phyloP scores from a whole-genome alignment of 108 stramenopile species.

The Discostella pseudostelligera region DNA sequence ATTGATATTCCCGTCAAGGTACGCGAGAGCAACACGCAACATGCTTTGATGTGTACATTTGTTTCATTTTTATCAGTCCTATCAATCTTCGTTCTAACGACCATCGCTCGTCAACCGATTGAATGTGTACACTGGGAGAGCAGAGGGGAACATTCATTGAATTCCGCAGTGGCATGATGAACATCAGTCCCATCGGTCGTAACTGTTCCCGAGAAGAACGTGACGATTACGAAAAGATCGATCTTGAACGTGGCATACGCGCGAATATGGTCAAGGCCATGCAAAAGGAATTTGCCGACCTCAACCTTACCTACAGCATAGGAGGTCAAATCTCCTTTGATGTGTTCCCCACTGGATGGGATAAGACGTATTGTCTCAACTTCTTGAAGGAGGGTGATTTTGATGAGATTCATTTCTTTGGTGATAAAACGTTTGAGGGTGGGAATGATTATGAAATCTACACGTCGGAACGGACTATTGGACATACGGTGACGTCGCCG shows the following conservation, averaged over 20 bases:
- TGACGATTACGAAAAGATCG: constrained; percentile 96
- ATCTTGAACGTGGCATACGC: constrained; percentile 80
- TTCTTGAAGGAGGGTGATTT: constrained; percentile 80
- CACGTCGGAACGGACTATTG: constrained; percentile 87
- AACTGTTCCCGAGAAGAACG: constrained; percentile 98
- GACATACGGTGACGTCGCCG: constrained; percentile 94
- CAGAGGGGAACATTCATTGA: constrained; percentile 98
- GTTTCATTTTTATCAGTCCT: constrained; percentile 4
- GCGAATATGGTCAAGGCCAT: constrained; percentile 93
- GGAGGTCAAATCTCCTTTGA: constrained; percentile 99
- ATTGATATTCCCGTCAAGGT: constrained; percentile 96
- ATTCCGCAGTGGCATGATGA: constrained; percentile 98
- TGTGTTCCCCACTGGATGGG: constrained; percentile 97
- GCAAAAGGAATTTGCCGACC: constrained; percentile 88
- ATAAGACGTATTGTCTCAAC: constrained; percentile 98
- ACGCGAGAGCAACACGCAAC: background rate
- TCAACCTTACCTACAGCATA: constrained; percentile 93
- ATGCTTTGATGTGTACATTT: constrained; percentile 4
- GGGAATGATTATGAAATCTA: constrained; percentile 99
- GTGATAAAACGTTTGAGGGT: constrained; percentile 99
- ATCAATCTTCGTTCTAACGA: background rate
- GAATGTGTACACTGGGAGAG: background rate
- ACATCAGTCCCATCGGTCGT: constrained; percentile 98
- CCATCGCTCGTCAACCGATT: background rate
- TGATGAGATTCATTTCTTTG: constrained; percentile 99